phyloP scores from a whole-genome alignment of 2,329 filamentous ascomycete species.

The Hirsutella rhossiliensis region DNA sequence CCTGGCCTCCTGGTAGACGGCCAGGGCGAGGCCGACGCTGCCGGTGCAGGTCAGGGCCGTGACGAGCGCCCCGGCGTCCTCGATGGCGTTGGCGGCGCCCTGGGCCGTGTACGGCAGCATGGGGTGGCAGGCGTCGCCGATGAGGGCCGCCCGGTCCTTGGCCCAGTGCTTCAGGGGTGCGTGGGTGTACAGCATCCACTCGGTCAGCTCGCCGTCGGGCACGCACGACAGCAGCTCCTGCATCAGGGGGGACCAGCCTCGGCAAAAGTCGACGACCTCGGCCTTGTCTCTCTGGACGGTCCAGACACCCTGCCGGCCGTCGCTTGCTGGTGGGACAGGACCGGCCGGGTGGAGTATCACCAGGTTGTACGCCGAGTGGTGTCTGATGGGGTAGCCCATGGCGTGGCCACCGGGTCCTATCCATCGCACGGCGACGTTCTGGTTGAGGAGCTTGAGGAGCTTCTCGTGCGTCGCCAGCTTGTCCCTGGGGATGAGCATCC shows the following conservation, averaged over 20 bases:
- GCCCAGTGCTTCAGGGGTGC: constrained; percentile 52
- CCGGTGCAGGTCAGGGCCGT: constrained; percentile 12
- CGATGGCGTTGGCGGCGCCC: constrained; percentile 56
- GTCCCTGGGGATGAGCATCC: constrained; percentile 37
- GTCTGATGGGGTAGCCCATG: constrained; percentile 53
- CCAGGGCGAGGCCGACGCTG: constrained; percentile 8
- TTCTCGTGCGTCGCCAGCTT: constrained; percentile 57
- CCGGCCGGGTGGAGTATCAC: constrained; percentile 43
- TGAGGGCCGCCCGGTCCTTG: constrained; percentile 37
- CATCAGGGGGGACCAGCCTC: constrained; percentile 48
- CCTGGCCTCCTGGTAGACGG: constrained; percentile 9
- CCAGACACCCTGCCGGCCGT: constrained; percentile 48
- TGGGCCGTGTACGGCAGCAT: constrained; percentile 57
- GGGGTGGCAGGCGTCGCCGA: constrained; percentile 56
- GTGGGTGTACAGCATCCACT: constrained; percentile 54
- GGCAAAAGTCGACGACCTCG: constrained; percentile 47
- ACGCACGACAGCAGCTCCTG: constrained; percentile 48
- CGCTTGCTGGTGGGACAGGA: background rate
- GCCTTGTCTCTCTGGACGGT: constrained; percentile 49
- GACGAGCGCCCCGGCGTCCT: constrained; percentile 50
- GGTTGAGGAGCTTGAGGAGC: constrained; percentile 45
- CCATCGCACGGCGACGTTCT: constrained; percentile 47
- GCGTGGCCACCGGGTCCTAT: constrained; percentile 56
- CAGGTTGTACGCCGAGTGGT: constrained; percentile 54
- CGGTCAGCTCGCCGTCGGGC: constrained; percentile 51